A percentile compares a stretch with the other conserved stretches of the same genome.
phyloP scores from a whole-genome alignment of 2,329 filamentous ascomycete genomes.

The Mariannaea sp. region DNA sequence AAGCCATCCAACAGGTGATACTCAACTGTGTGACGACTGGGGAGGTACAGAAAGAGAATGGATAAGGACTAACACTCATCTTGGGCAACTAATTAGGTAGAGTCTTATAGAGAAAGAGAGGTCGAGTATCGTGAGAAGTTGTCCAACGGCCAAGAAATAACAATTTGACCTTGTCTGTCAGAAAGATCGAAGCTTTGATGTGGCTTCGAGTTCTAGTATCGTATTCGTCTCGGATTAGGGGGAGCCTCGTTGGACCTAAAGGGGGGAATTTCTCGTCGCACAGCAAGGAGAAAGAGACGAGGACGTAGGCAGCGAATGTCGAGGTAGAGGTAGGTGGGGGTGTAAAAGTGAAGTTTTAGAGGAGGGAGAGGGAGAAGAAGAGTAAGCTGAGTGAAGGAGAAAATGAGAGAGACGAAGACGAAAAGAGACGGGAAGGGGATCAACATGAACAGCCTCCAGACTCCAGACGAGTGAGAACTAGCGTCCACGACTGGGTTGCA shows the following conservation, averaged over 20 bases:
- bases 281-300: conserved; percentile 33
- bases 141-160: conserved; percentile 1
- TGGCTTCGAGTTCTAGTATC: too few relatives aligned
- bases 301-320: conserved; percentile 15
- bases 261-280: conserved; percentile 32
- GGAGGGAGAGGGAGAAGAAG: too few relatives aligned
- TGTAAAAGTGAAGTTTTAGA: not conserved
- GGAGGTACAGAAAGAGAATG: conserved; percentile 13
- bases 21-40: conserved; percentile 2
- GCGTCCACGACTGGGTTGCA: conserved; percentile 25
- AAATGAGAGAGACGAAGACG: conserved; percentile 25
- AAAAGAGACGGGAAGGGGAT: conserved; percentile 1
- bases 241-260: conserved; percentile 7
- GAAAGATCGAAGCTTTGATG: conserved; percentile 11
- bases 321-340: conserved; percentile 13
- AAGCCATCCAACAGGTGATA: not conserved
- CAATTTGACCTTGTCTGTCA: conserved; percentile 6
- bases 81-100: conserved; percentile 31
- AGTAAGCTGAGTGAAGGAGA: conserved; percentile 12
- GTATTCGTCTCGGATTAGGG: conserved; percentile 18
- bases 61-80: conserved; percentile 40
- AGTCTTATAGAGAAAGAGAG: conserved; percentile 11
- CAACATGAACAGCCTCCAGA: not conserved
- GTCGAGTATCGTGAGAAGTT: conserved; percentile 7
- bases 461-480: conserved; percentile 27